These are phyloP conservation scores for Copromyces sp. DNA, from an alignment of 495 filamentous ascomycete genomes.

Conservation along the genomic window DNA sequence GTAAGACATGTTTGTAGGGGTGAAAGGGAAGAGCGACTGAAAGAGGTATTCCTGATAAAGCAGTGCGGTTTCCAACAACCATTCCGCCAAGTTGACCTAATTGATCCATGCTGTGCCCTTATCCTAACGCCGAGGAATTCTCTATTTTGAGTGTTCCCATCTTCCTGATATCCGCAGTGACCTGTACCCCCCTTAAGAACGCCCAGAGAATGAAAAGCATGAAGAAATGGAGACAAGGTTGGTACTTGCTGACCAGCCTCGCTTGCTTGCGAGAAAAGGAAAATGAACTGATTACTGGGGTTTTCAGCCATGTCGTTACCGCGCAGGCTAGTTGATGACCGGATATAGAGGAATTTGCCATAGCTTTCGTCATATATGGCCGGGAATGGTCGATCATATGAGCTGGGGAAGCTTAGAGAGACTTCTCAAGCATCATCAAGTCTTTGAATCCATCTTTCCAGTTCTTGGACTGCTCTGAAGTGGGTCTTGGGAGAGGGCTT, in stretches of 20 bases:
- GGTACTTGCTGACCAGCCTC: not conserved
- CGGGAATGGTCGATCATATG: not conserved
- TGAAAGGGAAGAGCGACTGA: not conserved
- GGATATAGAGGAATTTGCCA: not conserved
- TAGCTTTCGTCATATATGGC: not conserved
- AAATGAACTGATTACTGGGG: not conserved
- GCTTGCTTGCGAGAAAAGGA: not conserved
- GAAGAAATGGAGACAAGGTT: not conserved
- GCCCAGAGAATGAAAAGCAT: not conserved
- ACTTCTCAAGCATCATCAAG: conserved; percentile 57
- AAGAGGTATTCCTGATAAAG: not conserved
- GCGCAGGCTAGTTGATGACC: not conserved
- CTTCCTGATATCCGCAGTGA: not conserved
- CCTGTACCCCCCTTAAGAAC: not conserved
- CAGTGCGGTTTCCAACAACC: not conserved
- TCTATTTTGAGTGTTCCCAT: not conserved
- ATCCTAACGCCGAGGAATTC: not conserved
- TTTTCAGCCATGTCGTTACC: not conserved
- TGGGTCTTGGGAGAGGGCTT: conserved; percentile 65
- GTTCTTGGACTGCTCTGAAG: conserved; percentile 44
- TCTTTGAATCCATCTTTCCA: conserved; percentile 68
- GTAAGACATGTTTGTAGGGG: not conserved
- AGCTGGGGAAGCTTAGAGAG: conserved; percentile 10
- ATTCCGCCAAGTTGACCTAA: not conserved
- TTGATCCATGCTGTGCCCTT: not conserved